Evolutionary conservation across 495 filamentous ascomycete genomes (phyloP), one percentile per base, ranked within the genome.

Genomic region (Hapsidospora chrysogenum): DNA sequence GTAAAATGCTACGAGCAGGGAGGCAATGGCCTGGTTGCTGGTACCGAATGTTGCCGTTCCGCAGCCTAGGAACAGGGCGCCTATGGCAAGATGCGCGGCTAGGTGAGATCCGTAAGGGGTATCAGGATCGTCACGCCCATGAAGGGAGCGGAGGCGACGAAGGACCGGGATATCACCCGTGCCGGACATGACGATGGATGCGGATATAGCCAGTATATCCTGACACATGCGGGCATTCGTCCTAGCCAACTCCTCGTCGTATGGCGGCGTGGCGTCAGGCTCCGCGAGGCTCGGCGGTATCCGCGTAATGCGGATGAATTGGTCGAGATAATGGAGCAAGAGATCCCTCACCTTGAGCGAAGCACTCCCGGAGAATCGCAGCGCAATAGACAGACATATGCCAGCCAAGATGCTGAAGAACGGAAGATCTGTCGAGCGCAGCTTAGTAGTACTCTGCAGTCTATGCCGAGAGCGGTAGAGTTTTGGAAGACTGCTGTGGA

Each of bases 101-200:
- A 96, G 70, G 48, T 99, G 87, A 39, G 83, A 92, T 34, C 89
- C 89, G 47, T 92, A 99, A 0, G 85, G 74, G 2, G 78, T 87
- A 34, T 86, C 84, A 2, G 69, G 51, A 37, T 93, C 80, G 31
- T 84, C 71, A n/a, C 87, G 73, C 11, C 85, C 86, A 45, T 96
- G 89, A 23, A 95, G 70, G 18, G 74, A 74, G 3, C 89, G 76
- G 17, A 99, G 66, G 10, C 86, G 72, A n/a, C 92, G 74, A 50
- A 96, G 82, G n/a, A 93, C 71, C 10, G 64, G 53, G 13, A 99
- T 57, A 49, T 99, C 92, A 20, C 89, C 92, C 2, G 81, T 94
- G 9, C 89, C 89, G 11, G 89, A 85, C 86, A 95, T 94, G 23
- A 94, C 82, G 4, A 75, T 82, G 2, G 85, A 75, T n/a, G 70